Evolutionary conservation across 805 yeast species (phyloP), one percentile per base, ranked within the genome.

Genomic region (Sugiyamaella mastotermitis): DNA sequence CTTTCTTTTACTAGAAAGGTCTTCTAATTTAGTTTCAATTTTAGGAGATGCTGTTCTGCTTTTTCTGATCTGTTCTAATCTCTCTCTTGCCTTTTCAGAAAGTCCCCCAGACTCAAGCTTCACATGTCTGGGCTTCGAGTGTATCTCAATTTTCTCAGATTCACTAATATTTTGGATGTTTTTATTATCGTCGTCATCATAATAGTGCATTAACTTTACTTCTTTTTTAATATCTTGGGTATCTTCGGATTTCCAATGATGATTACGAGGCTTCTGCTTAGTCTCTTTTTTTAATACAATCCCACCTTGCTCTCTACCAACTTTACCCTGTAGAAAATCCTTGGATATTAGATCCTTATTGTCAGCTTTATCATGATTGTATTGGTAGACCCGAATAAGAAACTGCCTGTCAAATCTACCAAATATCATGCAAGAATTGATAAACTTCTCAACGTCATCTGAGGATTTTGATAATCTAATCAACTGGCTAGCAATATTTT

Each of bases 321-420:
- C 31, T 31, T 35, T 35, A 8, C 16, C 36, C 20, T 32, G 31
- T n/a, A n/a, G n/a, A n/a, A n/a, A n/a, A n/a, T n/a, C n/a, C n/a
- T n/a, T n/a, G n/a, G n/a, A n/a, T n/a, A n/a, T n/a, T n/a, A n/a
- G n/a, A n/a, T n/a, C n/a, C 11, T 26, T 16, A n/a, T 33, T 29
- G 8, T 9, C 25, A 11, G 35, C 19, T 6, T 24, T 36, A 8
- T 35, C 43, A 10, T 30, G 35, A n/a, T 30, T 23, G 11, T 30
- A 17, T n/a, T 29, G 22, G 36, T 53, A 54, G 15, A 52, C 27
- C 14, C 31, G 28, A 18, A 15, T 14, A 10, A 55, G 29, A 31
- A 50, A 51, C 3, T 38, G 38, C 7, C 14, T 33, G 19, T 52
- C 51, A 27, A 53, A 56, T 20, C 40, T 35, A 9, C 57, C 60